phyloP scores from a whole-genome alignment of 371 early-diverging fungal species.

The Encephalitozoon intestinalis region DNA sequence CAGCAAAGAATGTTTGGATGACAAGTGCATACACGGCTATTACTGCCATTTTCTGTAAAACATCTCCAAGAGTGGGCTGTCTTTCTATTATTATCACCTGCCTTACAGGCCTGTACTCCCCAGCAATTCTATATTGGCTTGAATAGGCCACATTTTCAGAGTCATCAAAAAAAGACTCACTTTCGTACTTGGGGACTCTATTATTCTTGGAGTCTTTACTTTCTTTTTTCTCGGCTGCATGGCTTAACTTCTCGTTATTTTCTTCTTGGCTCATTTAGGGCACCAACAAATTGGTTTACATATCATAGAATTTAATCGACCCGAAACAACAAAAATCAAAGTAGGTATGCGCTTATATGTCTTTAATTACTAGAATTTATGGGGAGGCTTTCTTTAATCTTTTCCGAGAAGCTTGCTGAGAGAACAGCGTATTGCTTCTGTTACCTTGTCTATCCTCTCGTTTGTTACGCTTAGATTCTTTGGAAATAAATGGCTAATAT shows the following conservation, averaged over 20 bases:
- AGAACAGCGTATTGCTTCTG: conserved; percentile 14
- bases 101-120: not conserved
- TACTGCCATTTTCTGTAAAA: conserved; percentile 25
- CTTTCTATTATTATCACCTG: conserved; percentile 26
- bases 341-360: not conserved
- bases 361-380: not conserved
- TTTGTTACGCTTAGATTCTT: conserved; percentile 30
- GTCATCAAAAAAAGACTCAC: not conserved
- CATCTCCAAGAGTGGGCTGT: conserved; percentile 19
- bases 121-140: not conserved
- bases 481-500: conserved; percentile 20
- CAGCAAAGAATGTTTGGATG: conserved; percentile 43
- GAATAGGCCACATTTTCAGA: not conserved
- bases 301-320: not conserved
- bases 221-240: not conserved
- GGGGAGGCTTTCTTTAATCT: not conserved
- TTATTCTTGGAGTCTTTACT: not conserved
- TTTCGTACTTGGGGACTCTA: not conserved
- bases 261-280: not conserved
- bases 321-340: not conserved
- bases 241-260: not conserved
- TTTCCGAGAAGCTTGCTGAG: conserved; percentile 27
- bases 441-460: conserved; percentile 27
- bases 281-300: not conserved
- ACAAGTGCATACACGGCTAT: conserved; percentile 42